Conservation (phyloP, 306 rosid species). For the Pachyrhizus erosus region DNA sequence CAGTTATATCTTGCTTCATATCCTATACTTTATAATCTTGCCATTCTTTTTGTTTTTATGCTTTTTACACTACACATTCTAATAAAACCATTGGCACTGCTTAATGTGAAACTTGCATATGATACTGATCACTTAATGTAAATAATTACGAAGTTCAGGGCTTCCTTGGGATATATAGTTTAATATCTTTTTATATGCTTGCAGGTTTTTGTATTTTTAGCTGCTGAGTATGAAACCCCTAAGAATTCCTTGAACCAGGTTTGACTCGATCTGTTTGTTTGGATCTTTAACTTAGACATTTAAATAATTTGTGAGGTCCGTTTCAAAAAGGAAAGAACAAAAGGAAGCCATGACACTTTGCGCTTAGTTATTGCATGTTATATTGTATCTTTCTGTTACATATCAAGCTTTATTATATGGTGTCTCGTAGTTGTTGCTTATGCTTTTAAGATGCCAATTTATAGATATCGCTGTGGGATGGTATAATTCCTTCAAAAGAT, state of each 20-base stretch:
- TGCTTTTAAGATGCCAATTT: constrained; percentile 15
- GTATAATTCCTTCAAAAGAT: constrained; percentile 73
- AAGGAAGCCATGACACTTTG: neutral
- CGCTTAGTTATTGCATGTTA: too few relatives aligned
- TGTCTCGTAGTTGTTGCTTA: constrained; percentile 20
- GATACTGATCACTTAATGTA: neutral
- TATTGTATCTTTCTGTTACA: too few relatives aligned
- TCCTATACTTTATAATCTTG: neutral
- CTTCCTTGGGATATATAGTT: constrained; percentile 7
- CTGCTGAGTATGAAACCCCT: constrained; percentile 85
- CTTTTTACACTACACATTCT: neutral
- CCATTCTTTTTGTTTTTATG: neutral
- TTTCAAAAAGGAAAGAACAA: neutral
- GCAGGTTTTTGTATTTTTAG: constrained; percentile 86
- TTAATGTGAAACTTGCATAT: constrained; percentile 18
- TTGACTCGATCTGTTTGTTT: constrained; percentile 5
- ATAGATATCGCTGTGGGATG: constrained; percentile 91
- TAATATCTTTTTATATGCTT: constrained; percentile 26
- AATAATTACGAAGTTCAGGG: neutral
- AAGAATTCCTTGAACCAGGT: constrained; percentile 83
- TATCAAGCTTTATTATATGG: neutral
- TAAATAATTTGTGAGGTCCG: neutral
- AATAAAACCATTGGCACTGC: neutral
- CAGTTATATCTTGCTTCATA: neutral
- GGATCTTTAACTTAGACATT: constrained; percentile 19